Evolutionary conservation across 164 flowering plant species (phyloP).

Genomic region (Piper longum): DNA sequence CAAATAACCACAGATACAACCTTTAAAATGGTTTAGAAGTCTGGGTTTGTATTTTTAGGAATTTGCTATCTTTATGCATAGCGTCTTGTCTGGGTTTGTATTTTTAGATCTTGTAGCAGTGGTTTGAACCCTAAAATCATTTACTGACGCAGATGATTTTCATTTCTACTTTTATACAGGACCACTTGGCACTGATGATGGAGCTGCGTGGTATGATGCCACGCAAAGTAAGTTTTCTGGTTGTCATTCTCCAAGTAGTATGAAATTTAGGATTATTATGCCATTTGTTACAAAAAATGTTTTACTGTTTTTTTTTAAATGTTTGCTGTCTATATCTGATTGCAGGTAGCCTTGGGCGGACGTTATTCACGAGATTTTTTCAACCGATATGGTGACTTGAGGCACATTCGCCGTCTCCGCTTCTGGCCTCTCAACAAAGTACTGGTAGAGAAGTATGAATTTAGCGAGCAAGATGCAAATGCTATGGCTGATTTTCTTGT

Average conservation of each 20-base stretch:
- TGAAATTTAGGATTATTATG: too few relatives aligned
- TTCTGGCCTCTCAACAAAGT: constrained; percentile 89
- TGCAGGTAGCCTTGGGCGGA: constrained; percentile 80
- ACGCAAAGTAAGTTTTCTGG: constrained; percentile 47
- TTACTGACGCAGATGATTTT: neutral
- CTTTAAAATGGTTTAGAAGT: too few relatives aligned
- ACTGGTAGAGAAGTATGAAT: constrained; percentile 68
- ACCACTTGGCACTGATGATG: constrained; percentile 95
- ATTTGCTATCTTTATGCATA: too few relatives aligned
- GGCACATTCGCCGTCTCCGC: constrained; percentile 73
- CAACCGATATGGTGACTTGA: constrained; percentile 72
- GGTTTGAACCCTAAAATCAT: neutral
- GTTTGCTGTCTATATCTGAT: neutral
- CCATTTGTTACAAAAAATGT: too few relatives aligned
- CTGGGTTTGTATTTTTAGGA: too few relatives aligned
- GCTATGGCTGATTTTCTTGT: constrained; percentile 67
- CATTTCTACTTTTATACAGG: constrained; percentile 24
- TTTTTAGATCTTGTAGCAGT: neutral
- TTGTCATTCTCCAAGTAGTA: too few relatives aligned
- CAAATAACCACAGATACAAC: too few relatives aligned
- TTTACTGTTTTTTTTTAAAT: too few relatives aligned
- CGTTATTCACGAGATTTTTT: constrained; percentile 80
- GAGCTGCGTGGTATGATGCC: constrained; percentile 98
- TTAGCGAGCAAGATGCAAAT: constrained; percentile 69
- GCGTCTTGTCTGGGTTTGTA: too few relatives aligned